A percentile compares a stretch with the other conserved stretches of the same genome.
These are phyloP conservation scores for Rubroboletus pulcherrimus DNA, from an alignment of 768 basidiomycete species.

Conservation along the genomic window DNA sequence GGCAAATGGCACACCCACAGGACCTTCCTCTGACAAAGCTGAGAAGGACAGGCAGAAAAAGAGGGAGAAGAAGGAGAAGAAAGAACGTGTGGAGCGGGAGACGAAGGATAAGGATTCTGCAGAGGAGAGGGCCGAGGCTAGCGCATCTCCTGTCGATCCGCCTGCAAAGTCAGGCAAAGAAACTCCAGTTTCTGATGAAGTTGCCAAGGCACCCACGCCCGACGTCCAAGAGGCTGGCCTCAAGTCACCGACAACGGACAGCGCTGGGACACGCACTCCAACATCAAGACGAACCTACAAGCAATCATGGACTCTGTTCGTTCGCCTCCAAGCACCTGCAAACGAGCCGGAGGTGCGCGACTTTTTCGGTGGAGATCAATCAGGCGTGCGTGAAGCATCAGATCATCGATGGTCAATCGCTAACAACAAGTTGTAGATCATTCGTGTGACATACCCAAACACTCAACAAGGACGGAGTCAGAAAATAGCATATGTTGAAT, in stretches of 20 bases:
- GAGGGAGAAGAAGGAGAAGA: constrained; percentile 62
- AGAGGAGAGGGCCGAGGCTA: constrained; percentile 33
- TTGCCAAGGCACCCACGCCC: constrained; percentile 22
- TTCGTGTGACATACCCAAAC: constrained; percentile 58
- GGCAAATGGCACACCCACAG: constrained; percentile 32
- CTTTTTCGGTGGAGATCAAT: constrained; percentile 71
- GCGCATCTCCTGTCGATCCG: constrained; percentile 24
- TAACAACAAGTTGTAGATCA: constrained; percentile 46
- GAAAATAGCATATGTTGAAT: constrained; percentile 82
- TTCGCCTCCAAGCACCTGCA: constrained; percentile 55
- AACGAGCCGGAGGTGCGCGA: constrained; percentile 67
- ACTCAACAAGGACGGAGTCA: constrained; percentile 44
- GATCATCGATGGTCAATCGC: background rate
- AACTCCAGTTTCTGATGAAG: constrained; percentile 32
- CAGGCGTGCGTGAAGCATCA: constrained; percentile 48
- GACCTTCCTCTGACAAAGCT: constrained; percentile 41
- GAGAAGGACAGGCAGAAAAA: constrained; percentile 57
- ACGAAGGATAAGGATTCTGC: constrained; percentile 36
- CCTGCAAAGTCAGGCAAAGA: constrained; percentile 39
- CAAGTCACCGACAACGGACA: constrained; percentile 58
- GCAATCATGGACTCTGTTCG: constrained; percentile 84
- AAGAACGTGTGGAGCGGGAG: constrained; percentile 45
- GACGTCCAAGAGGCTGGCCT: constrained; percentile 32
- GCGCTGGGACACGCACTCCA: constrained; percentile 67
- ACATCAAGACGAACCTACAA: constrained; percentile 58